Conservation (phyloP, 2,329 filamentous ascomycete genomes). For the Ophiocordyceps camponoti-floridani region DNA sequence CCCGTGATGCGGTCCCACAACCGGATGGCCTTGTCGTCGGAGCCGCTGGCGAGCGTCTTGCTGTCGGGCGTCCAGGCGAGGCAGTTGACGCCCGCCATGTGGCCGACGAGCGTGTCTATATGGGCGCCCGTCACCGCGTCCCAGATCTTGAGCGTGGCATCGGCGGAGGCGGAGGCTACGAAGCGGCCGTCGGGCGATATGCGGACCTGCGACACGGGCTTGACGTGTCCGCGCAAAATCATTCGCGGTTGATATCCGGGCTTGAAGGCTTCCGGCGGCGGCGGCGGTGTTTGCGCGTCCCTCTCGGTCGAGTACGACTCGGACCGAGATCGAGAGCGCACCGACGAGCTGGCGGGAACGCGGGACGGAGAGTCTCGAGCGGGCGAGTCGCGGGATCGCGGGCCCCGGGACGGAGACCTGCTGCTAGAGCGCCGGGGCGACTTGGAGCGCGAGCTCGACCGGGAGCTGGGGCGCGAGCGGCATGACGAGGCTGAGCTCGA, state of each 20-base stretch:
- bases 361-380: slow-evolving; percentile 7
- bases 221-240: slow-evolving; percentile 58
- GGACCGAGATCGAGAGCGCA: slow-evolving; percentile 11
- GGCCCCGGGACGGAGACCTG: slow-evolving; percentile 7
- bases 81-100: slow-evolving; percentile 82
- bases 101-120: slow-evolving; percentile 78
- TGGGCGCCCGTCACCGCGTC: slow-evolving; percentile 59
- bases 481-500: slow-evolving; percentile 10
- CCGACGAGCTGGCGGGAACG: slow-evolving; percentile 13
- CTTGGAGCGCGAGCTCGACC: slow-evolving; percentile 17
- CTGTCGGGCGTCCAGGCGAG: slow-evolving; percentile 91
- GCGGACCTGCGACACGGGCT: slow-evolving; percentile 66
- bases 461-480: slow-evolving; percentile 1
- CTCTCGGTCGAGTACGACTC: slow-evolving; percentile 3
- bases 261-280: slow-evolving; percentile 29
- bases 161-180: slow-evolving; percentile 81
- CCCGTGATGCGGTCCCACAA: slow-evolving; percentile 66
- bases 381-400: not conserved
- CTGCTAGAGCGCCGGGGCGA: slow-evolving; percentile 15
- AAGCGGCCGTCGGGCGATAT: slow-evolving; percentile 82
- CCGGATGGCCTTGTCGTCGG: slow-evolving; percentile 89
- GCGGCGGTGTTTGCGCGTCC: slow-evolving; percentile 17
- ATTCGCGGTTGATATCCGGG: slow-evolving; percentile 55
- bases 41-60: slow-evolving; percentile 72
- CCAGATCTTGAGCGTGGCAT: slow-evolving; percentile 87